Conservation (phyloP, 176 grass and related monocot genomes). For the Rhynchospora tenuis region DNA sequence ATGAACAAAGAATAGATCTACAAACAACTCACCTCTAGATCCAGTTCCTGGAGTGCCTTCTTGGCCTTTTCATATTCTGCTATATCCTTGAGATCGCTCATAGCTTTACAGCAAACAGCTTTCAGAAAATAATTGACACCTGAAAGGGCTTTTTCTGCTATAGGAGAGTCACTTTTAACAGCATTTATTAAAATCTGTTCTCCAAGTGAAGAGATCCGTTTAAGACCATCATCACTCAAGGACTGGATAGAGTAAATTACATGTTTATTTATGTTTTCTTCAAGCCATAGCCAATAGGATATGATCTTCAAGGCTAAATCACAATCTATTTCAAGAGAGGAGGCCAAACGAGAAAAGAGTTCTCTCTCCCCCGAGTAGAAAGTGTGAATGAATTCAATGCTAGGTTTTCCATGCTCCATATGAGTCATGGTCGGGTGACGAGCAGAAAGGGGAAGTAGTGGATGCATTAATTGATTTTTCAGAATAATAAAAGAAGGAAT, state of each 20-base stretch:
- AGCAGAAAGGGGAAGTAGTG: slow-evolving; percentile 21
- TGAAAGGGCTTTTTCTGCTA: neutral
- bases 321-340: slow-evolving; percentile 31
- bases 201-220: neutral
- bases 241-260: neutral
- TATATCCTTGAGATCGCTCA: slow-evolving; percentile 17
- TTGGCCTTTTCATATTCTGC: slow-evolving; percentile 23
- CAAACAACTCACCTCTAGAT: slow-evolving; percentile 15
- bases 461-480: slow-evolving; percentile 16
- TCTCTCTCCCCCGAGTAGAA: slow-evolving; percentile 28
- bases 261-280: slow-evolving; percentile 22
- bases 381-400: slow-evolving; percentile 21
- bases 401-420: slow-evolving; percentile 4
- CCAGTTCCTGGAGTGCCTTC: slow-evolving; percentile 14
- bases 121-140: slow-evolving; percentile 18
- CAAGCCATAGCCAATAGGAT: slow-evolving; percentile 57
- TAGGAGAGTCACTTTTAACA: neutral
- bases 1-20: slow-evolving; percentile 13
- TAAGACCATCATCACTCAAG: slow-evolving; percentile 6
- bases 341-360: slow-evolving; percentile 38
- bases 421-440: neutral
- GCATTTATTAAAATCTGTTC: slow-evolving; percentile 13
- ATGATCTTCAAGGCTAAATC: slow-evolving; percentile 43
- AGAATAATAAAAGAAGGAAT: slow-evolving; percentile 2
- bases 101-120: slow-evolving; percentile 13